Conservation (phyloP, 345 rosid species). For the Odontarrhena argentea region DNA sequence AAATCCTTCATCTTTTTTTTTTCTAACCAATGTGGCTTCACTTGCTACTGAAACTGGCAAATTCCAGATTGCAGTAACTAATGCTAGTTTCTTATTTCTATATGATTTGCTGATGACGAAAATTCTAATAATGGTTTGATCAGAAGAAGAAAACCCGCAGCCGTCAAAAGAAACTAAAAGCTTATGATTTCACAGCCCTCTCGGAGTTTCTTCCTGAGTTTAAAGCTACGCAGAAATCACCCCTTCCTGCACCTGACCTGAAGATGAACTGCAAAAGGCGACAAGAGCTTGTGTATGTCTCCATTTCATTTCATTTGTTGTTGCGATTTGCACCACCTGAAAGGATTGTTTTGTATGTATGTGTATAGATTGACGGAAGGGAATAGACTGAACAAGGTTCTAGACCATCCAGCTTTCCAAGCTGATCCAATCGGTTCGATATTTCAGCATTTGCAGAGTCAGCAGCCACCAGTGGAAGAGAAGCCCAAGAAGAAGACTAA, state of each 20-base stretch:
- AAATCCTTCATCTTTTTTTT: not conserved
- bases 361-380: constrained; percentile 64
- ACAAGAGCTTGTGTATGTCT: constrained; percentile 61
- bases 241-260: constrained; percentile 43
- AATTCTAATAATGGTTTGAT: not conserved
- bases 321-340: not conserved
- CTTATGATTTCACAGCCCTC: constrained; percentile 67
- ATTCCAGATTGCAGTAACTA: not conserved
- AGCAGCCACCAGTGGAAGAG: constrained; percentile 63
- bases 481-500: constrained; percentile 56
- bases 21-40: too few relatives aligned
- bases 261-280: constrained; percentile 78
- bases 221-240: constrained; percentile 42
- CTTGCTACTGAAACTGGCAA: not conserved
- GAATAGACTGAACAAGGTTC: constrained; percentile 60
- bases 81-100: not conserved
- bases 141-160: constrained; percentile 61
- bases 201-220: constrained; percentile 80
- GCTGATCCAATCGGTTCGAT: constrained; percentile 75
- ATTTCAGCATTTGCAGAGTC: constrained; percentile 66
- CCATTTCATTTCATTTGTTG: not conserved
- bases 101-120: constrained; percentile 7
- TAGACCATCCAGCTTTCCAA: constrained; percentile 66
- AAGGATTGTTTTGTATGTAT: constrained; percentile 16
- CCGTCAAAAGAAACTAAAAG: constrained; percentile 73